phyloP scores from a whole-genome alignment of 495 filamentous ascomycete genomes.

The Daldinia bambusicola region DNA sequence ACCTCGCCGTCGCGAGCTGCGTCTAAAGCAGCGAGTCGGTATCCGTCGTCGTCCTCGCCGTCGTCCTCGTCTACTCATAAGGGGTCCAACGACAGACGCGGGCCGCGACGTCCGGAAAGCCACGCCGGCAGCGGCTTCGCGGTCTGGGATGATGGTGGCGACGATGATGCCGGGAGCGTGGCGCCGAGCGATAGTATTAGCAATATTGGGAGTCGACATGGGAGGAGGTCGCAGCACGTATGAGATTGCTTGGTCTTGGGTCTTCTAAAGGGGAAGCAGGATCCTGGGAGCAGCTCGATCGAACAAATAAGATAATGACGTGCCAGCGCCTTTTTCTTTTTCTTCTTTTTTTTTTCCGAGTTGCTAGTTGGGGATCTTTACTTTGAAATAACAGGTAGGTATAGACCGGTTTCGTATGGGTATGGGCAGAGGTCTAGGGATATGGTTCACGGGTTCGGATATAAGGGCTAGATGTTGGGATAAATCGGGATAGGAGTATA shows the following conservation, averaged over 20 bases:
- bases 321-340: too few species aligned
- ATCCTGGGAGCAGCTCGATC: too few species aligned
- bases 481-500: not conserved
- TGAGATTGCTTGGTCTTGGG: not conserved
- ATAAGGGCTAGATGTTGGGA: not conserved
- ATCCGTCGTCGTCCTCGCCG: too few species aligned
- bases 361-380: too few species aligned
- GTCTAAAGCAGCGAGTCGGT: slow-evolving; percentile 46
- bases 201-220: slow-evolving; percentile 64
- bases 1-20: slow-evolving; percentile 40
- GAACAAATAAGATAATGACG: too few species aligned
- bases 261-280: too few species aligned
- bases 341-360: too few species aligned
- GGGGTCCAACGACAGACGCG: slow-evolving; percentile 47
- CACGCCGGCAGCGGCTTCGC: slow-evolving; percentile 44
- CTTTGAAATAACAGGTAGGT: not conserved
- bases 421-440: not conserved
- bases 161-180: slow-evolving; percentile 55
- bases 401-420: not conserved
- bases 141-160: slow-evolving; percentile 46
- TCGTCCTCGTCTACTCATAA: slow-evolving; percentile 50
- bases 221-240: slow-evolving; percentile 38
- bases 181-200: slow-evolving; percentile 75
- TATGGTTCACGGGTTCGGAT: not conserved
- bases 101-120: slow-evolving; percentile 62